Conservation (phyloP, 768 basidiomycete species). For the Lentinula sp. region DNA sequence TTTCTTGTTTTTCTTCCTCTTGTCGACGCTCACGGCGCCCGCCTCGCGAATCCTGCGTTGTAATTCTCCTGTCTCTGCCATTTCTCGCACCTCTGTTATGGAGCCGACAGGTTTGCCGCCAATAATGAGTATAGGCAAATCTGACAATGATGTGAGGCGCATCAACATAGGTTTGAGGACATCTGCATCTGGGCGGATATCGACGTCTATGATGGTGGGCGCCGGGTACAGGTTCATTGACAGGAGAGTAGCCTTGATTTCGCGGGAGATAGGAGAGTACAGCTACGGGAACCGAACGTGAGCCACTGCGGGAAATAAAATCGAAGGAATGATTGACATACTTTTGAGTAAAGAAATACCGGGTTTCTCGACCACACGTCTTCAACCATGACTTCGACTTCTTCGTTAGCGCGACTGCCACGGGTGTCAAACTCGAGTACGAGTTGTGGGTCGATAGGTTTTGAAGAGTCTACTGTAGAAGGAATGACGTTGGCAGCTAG, state of each 20-base stretch:
- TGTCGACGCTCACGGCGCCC: constrained; percentile 50
- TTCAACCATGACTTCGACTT: constrained; percentile 51
- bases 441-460: constrained; percentile 72
- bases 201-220: constrained; percentile 66
- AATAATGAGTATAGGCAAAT: constrained; percentile 64
- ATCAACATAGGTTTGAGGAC: constrained; percentile 56
- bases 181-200: constrained; percentile 63
- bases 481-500: constrained; percentile 76
- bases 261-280: constrained; percentile 61
- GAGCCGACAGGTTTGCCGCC: constrained; percentile 55
- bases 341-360: constrained; percentile 73
- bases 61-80: constrained; percentile 48
- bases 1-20: constrained; percentile 39
- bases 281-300: constrained; percentile 29
- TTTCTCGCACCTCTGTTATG: constrained; percentile 43
- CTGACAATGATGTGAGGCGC: constrained; percentile 48
- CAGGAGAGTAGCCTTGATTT: constrained; percentile 54
- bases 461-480: constrained; percentile 50
- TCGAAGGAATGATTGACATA: constrained; percentile 13
- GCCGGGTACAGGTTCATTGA: constrained; percentile 53
- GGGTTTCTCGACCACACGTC: constrained; percentile 73
- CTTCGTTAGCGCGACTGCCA: constrained; percentile 51
- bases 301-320: constrained; percentile 1
- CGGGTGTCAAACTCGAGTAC: constrained; percentile 81
- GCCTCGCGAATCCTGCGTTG: constrained; percentile 42